Conservation (phyloP, 768 basidiomycete genomes). For the Tephrocybe rancida region DNA sequence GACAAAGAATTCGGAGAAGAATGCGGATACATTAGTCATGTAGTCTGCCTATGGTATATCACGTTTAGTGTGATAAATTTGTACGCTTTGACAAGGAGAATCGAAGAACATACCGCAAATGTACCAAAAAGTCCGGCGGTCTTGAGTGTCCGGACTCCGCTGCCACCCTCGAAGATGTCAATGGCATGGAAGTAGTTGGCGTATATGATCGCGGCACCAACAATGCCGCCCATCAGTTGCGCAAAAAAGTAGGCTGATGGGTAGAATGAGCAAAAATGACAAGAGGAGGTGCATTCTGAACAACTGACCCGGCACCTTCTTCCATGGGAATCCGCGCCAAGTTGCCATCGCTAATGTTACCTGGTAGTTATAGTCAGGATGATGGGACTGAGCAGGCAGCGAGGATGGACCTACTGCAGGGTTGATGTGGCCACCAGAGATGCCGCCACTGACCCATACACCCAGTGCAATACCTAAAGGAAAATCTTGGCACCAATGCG, state of each 20-base stretch:
- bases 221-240: slow-evolving; percentile 65
- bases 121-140: slow-evolving; percentile 65
- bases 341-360: slow-evolving; percentile 71
- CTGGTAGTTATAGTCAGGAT: no score
- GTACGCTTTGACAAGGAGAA: neutral
- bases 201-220: slow-evolving; percentile 63
- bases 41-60: slow-evolving; percentile 31
- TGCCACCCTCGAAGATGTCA: slow-evolving; percentile 62
- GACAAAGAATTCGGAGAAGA: slow-evolving; percentile 56
- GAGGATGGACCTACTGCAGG: slow-evolving; percentile 52
- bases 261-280: no score
- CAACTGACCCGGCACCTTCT: slow-evolving; percentile 82
- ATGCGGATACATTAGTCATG: slow-evolving; percentile 41
- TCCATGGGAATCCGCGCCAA: slow-evolving; percentile 77
- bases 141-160: slow-evolving; percentile 50
- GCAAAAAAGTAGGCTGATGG: slow-evolving; percentile 64
- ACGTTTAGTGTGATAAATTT: neutral
- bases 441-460: slow-evolving; percentile 65
- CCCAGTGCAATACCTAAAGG: slow-evolving; percentile 62
- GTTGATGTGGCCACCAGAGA: slow-evolving; percentile 79
- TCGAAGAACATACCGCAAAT: slow-evolving; percentile 49
- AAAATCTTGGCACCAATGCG: neutral
- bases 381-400: neutral
- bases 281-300: no score
- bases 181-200: slow-evolving; percentile 75